phyloP scores from a whole-genome alignment of 192 early-diverging fungal genomes.

The Backusella psychrophila region DNA sequence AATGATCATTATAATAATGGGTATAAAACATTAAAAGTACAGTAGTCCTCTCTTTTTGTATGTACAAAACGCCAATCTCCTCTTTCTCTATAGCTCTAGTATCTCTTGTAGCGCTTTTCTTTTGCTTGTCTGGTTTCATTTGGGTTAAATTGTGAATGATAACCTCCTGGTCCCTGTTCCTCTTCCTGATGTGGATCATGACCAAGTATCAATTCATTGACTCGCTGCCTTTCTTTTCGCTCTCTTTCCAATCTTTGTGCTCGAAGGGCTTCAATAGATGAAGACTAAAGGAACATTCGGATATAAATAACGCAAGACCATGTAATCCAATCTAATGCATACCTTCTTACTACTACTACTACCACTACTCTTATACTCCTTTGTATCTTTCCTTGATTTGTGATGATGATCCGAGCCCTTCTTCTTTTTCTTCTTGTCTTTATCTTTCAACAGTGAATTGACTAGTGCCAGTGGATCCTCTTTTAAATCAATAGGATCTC shows the following conservation, averaged over 20 bases:
- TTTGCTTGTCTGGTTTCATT: conserved; percentile 45
- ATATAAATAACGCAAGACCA: not conserved
- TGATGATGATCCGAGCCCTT: not conserved
- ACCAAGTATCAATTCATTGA: conserved; percentile 5
- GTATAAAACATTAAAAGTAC: not conserved
- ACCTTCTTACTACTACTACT: not conserved
- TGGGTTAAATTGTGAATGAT: conserved; percentile 57
- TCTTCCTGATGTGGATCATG: not conserved
- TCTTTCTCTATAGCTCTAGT: not conserved
- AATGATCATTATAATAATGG: too few relatives aligned
- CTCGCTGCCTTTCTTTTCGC: conserved; percentile 31
- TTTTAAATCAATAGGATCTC: conserved; percentile 22
- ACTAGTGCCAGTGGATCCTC: conserved; percentile 43
- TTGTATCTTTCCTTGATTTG: not conserved
- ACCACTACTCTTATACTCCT: not conserved
- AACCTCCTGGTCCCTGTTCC: conserved; percentile 18
- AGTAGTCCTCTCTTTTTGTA: not conserved
- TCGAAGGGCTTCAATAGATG: conserved; percentile 43
- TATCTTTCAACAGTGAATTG: conserved; percentile 3
- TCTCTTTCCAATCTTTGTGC: conserved; percentile 46
- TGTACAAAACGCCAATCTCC: not conserved
- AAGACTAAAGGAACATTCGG: not conserved
- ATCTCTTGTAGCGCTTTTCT: conserved; percentile 16
- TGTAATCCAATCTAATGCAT: not conserved
- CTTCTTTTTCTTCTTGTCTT: conserved; percentile 26